phyloP scores from a whole-genome alignment of 345 rosid genomes.

The Excoecaria cochinchinensis region DNA sequence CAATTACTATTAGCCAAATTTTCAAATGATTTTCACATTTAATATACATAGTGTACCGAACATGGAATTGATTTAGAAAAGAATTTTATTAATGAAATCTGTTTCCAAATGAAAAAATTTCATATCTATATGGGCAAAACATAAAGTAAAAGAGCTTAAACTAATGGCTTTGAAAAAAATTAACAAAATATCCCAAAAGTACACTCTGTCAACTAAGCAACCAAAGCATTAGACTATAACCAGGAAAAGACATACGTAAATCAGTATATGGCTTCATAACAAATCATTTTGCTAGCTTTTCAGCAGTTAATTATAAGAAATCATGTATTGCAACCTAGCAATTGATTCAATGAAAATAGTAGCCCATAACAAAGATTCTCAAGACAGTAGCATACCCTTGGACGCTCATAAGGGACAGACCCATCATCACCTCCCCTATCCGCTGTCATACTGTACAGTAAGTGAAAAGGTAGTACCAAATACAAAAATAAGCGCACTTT shows the following conservation, averaged over 20 bases:
- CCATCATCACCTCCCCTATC: conserved; percentile 87
- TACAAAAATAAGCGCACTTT: background rate
- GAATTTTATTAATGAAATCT: no score
- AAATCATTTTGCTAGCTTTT: background rate
- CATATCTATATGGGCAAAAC: background rate
- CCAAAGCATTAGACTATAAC: background rate
- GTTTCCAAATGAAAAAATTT: background rate
- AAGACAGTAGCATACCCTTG: conserved; percentile 46
- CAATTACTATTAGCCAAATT: background rate
- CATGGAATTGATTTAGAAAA: background rate
- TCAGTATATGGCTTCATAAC: background rate
- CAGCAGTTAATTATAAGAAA: background rate
- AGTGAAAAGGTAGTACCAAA: conserved; percentile 26
- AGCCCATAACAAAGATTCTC: background rate
- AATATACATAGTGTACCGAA: background rate
- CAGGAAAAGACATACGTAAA: background rate
- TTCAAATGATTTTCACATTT: background rate
- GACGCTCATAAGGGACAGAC: conserved; percentile 50
- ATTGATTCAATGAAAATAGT: conserved; percentile 1
- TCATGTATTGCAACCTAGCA: background rate
- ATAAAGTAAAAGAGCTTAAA: background rate
- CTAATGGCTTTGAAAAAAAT: background rate
- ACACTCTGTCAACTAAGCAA: background rate
- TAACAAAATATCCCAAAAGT: background rate
- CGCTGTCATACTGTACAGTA: conserved; percentile 78